phyloP scores from a whole-genome alignment of 75 land plant genomes.

The Pinus tabuliformis region DNA sequence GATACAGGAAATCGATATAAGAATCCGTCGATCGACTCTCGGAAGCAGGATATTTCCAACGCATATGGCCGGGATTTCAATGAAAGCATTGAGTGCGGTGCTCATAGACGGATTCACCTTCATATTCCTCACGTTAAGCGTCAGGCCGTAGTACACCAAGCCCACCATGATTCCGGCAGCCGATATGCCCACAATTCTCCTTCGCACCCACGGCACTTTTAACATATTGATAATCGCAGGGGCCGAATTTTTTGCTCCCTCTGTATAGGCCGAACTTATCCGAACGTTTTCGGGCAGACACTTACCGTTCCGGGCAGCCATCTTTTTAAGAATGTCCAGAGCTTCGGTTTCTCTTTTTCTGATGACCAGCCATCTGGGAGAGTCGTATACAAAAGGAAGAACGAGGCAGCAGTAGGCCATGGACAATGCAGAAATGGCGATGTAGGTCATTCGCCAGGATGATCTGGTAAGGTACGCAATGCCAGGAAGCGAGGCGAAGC shows the following conservation, averaged over 20 bases:
- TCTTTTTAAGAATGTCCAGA: conserved; percentile 16
- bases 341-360: conserved; percentile 29
- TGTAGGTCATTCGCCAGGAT: conserved; percentile 38
- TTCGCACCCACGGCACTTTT: conserved; percentile 13
- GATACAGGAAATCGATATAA: conserved; percentile 12
- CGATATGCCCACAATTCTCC: conserved; percentile 23
- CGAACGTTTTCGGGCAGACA: conserved; percentile 12
- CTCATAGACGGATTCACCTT: conserved; percentile 17
- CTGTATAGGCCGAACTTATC: background rate
- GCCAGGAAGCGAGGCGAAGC: conserved; percentile 28
- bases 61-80: conserved; percentile 45
- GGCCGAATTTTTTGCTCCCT: background rate
- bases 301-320: conserved; percentile 35
- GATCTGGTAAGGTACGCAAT: conserved; percentile 31
- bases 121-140: conserved; percentile 41
- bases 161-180: conserved; percentile 23
- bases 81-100: conserved; percentile 30
- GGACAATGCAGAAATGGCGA: conserved; percentile 27
- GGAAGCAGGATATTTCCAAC: conserved; percentile 23
- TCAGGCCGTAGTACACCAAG: conserved; percentile 44
- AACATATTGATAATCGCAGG: background rate
- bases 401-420: conserved; percentile 15
- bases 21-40: conserved; percentile 13
- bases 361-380: conserved; percentile 39
- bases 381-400: conserved; percentile 39